These are phyloP conservation scores for Eleusine indica DNA, from an alignment of 176 grass and related monocot genomes.

Conservation along the genomic window DNA sequence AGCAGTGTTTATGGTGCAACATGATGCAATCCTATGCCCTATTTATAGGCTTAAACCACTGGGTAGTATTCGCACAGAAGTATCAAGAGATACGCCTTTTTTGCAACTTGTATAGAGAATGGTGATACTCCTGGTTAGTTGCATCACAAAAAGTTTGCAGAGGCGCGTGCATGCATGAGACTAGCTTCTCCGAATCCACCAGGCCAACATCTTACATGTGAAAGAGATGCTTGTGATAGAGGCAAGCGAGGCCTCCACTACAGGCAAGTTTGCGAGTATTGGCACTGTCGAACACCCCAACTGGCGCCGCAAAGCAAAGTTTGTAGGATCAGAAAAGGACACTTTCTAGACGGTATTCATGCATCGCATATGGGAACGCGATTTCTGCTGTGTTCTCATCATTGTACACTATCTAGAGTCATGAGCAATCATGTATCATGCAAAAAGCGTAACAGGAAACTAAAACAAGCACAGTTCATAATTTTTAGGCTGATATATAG, in stretches of 20 bases:
- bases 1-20: neutral
- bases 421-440: slow-evolving; percentile 38
- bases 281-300: slow-evolving; percentile 3
- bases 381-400: slow-evolving; percentile 20
- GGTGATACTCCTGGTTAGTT: slow-evolving; percentile 28
- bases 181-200: neutral
- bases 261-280: neutral
- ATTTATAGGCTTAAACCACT: slow-evolving; percentile 48
- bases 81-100: slow-evolving; percentile 20
- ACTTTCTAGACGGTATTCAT: slow-evolving; percentile 17
- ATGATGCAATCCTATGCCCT: neutral
- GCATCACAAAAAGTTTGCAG: neutral
- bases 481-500: slow-evolving; percentile 3
- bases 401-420: slow-evolving; percentile 1
- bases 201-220: slow-evolving; percentile 22
- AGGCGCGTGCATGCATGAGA: neutral
- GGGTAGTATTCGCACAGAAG: slow-evolving; percentile 20
- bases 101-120: slow-evolving; percentile 20
- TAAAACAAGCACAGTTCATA: neutral
- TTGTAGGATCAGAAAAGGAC: slow-evolving; percentile 23
- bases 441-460: slow-evolving; percentile 33
- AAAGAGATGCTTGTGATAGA: neutral
- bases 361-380: slow-evolving; percentile 41
- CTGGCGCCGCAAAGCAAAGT: slow-evolving; percentile 40
- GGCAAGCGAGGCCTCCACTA: neutral